phyloP scores from a whole-genome alignment of 352 stramenopile species.

The Sclerospora graminicola region DNA sequence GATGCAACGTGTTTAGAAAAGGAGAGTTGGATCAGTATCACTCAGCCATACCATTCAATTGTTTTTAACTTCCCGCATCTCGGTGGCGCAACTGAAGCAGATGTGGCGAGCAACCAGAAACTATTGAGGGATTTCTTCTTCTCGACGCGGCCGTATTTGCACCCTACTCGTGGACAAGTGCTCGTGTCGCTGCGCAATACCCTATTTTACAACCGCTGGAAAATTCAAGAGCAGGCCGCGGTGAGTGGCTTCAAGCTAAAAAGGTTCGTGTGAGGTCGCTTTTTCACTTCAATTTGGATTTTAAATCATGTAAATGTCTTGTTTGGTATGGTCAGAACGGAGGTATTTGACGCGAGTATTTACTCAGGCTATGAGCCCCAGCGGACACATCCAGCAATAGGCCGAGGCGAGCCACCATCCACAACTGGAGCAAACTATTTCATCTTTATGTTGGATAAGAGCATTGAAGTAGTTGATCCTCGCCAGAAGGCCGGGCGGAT shows the following conservation, averaged over 20 bases:
- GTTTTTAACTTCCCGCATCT: constrained; percentile 86
- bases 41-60: constrained; percentile 49
- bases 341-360: constrained; percentile 48
- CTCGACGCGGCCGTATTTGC: constrained; percentile 44
- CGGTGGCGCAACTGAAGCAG: constrained; percentile 68
- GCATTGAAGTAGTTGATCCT: constrained; percentile 21
- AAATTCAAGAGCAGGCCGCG: constrained; percentile 56
- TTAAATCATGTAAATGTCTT: background rate
- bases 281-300: background rate
- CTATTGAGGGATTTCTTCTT: constrained; percentile 71
- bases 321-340: constrained; percentile 23
- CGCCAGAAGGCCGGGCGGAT: constrained; percentile 2
- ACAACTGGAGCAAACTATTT: constrained; percentile 58
- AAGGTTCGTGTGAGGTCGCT: constrained; percentile 19
- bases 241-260: constrained; percentile 58
- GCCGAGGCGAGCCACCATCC: constrained; percentile 62
- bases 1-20: constrained; percentile 58
- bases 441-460: constrained; percentile 44
- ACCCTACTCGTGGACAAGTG: constrained; percentile 50
- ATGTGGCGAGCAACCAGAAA: constrained; percentile 76
- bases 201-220: constrained; percentile 80
- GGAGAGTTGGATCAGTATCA: constrained; percentile 33
- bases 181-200: constrained; percentile 69
- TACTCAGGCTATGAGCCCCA: constrained; percentile 74
- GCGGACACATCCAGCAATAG: constrained; percentile 61